Conservation (phyloP, 2,329 filamentous ascomycete species). For the Emmonsia crescens region DNA sequence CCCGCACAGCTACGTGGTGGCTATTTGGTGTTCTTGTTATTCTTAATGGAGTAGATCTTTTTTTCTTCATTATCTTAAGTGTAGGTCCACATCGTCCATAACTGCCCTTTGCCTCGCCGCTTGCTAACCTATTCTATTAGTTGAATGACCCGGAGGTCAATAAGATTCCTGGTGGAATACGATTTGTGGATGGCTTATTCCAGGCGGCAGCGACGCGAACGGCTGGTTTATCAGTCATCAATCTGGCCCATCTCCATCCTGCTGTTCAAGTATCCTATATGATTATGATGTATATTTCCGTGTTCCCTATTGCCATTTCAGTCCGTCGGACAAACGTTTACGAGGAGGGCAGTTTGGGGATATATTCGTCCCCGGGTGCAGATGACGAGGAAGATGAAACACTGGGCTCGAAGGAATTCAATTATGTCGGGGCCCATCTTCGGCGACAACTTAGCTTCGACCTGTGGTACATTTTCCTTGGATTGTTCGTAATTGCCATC, state of each 20-base stretch:
- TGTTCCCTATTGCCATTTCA: constrained; percentile 92
- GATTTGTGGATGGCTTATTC: constrained; percentile 78
- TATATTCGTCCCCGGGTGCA: constrained; percentile 61
- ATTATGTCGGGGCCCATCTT: constrained; percentile 84
- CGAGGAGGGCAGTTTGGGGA: constrained; percentile 60
- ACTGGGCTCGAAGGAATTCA: constrained; percentile 51
- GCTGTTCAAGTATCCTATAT: constrained; percentile 89
- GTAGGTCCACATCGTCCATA: constrained; percentile 38
- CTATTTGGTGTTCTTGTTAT: constrained; percentile 74
- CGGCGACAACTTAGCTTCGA: constrained; percentile 92
- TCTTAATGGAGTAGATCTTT: constrained; percentile 72
- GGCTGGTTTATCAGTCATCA: constrained; percentile 77
- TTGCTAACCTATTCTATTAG: constrained; percentile 29
- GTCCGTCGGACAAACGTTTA: constrained; percentile 93
- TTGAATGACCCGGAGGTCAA: constrained; percentile 61
- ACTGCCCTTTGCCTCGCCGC: background rate
- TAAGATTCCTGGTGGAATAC: constrained; percentile 57
- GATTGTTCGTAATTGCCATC: constrained; percentile 85
- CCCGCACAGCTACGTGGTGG: constrained; percentile 87
- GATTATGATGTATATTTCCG: constrained; percentile 99
- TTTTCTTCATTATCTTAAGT: constrained; percentile 90
- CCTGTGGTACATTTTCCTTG: constrained; percentile 91
- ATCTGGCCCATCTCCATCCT: constrained; percentile 67
- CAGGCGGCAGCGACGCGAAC: constrained; percentile 84
- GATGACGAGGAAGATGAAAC: constrained; percentile 42